A percentile compares a stretch with the other conserved stretches of the same genome.
Conservation (phyloP, 1,284 basidiomycete species). For the Bondarzewia mesenterica region DNA sequence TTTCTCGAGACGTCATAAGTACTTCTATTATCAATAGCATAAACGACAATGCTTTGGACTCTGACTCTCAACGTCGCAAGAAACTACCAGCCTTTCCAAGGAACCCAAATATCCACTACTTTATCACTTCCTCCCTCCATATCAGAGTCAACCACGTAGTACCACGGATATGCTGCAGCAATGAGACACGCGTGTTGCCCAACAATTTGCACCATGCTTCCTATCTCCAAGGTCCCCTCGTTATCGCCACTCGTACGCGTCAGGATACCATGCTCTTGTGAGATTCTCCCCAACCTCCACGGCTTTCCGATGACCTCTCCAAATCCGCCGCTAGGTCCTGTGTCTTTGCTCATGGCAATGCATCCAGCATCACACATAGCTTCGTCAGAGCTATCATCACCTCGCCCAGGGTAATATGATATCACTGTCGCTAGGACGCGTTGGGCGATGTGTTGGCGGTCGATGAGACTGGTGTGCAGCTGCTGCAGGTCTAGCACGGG, state of each 20-base stretch:
- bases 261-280: conserved; percentile 79
- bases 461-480: conserved; percentile 62
- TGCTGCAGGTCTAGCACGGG: conserved; percentile 83
- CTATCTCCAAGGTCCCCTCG: conserved; percentile 33
- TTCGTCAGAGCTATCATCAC: conserved; percentile 53
- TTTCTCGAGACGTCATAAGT: no score
- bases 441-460: conserved; percentile 51
- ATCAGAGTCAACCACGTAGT: conserved; percentile 68
- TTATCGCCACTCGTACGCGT: conserved; percentile 26
- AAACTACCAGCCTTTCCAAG: conserved; percentile 86
- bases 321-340: conserved; percentile 61
- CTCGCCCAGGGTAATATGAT: conserved; percentile 69
- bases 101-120: conserved; percentile 82
- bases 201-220: conserved; percentile 51
- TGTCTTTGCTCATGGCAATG: conserved; percentile 82
- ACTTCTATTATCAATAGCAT: not conserved
- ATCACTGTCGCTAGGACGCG: conserved; percentile 67
- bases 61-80: not conserved
- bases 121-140: conserved; percentile 34
- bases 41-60: not conserved
- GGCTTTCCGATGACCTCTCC: conserved; percentile 63
- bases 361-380: conserved; percentile 79
- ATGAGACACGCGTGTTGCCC: conserved; percentile 78
- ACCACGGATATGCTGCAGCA: conserved; percentile 72
- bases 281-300: conserved; percentile 69